Conservation (phyloP, 2,329 filamentous ascomycete species). For the Pseudogymnoascus sp. region DNA sequence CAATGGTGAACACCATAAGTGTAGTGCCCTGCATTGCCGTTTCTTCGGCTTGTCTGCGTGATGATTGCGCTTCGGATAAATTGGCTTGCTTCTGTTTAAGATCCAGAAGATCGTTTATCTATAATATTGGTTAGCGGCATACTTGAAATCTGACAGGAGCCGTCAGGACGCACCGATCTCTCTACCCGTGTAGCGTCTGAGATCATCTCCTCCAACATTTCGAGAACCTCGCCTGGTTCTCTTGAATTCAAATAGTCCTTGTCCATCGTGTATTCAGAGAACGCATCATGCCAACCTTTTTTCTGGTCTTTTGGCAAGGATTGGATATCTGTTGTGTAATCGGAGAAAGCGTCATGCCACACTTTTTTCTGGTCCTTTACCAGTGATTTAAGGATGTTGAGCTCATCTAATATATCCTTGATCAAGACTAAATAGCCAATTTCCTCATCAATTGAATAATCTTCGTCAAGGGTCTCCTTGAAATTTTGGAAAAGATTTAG, state of each 20-base stretch:
- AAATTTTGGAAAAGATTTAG: neutral
- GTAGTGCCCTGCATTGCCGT: slow-evolving; percentile 27
- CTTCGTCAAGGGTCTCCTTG: neutral
- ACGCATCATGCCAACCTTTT: slow-evolving; percentile 12
- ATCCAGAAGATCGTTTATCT: slow-evolving; percentile 30
- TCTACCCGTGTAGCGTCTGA: slow-evolving; percentile 15
- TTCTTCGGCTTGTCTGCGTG: slow-evolving; percentile 31
- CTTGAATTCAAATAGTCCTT: slow-evolving; percentile 7
- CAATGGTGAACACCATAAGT: slow-evolving; percentile 39
- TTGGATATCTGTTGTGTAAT: slow-evolving; percentile 9
- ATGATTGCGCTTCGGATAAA: slow-evolving; percentile 36
- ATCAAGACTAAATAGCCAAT: slow-evolving; percentile 1
- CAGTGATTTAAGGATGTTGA: slow-evolving; percentile 9
- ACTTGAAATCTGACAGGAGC: neutral
- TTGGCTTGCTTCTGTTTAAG: slow-evolving; percentile 40
- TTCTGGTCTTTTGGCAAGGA: slow-evolving; percentile 14
- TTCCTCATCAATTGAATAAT: neutral
- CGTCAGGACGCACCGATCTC: neutral
- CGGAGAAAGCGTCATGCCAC: neutral
- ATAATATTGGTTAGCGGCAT: neutral
- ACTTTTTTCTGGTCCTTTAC: neutral
- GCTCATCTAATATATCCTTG: slow-evolving; percentile 20
- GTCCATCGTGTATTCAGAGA: slow-evolving; percentile 9
- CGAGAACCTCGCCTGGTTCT: slow-evolving; percentile 11
- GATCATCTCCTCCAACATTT: slow-evolving; percentile 12